phyloP scores from a whole-genome alignment of 1,139 yeast genomes.

The Candida sanyaensis region DNA sequence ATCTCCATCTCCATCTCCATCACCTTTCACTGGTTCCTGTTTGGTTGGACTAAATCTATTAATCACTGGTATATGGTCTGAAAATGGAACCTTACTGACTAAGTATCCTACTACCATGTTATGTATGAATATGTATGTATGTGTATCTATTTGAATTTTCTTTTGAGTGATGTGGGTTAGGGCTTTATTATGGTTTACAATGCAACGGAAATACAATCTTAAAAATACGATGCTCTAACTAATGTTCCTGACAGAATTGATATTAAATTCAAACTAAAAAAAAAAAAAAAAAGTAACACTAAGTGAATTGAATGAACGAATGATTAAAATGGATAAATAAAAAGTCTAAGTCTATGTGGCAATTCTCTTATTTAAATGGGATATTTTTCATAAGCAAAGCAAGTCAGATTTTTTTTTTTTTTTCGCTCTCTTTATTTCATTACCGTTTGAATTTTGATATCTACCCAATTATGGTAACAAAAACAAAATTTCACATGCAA shows the following conservation, averaged over 20 bases:
- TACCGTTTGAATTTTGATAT: background rate
- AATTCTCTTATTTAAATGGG: background rate
- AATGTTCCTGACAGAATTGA: too few species aligned
- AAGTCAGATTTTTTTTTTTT: background rate
- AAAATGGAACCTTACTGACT: constrained; percentile 7
- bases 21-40: background rate
- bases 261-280: too few species aligned
- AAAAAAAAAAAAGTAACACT: too few species aligned
- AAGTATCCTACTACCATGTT: background rate
- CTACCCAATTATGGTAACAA: constrained; percentile 1
- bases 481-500: background rate
- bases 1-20: too few species aligned
- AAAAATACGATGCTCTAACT: too few species aligned
- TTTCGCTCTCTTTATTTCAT: background rate
- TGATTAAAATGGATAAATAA: too few species aligned
- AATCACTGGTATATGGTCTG: constrained; percentile 9
- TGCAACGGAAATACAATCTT: too few species aligned
- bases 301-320: too few species aligned
- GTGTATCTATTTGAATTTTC: too few species aligned
- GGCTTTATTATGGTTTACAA: too few species aligned
- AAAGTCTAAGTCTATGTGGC: background rate
- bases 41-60: constrained; percentile 1
- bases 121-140: too few species aligned
- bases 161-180: too few species aligned
- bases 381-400: background rate